phyloP scores from a whole-genome alignment of 345 rosid genomes.

The Eucalyptus polybractea region DNA sequence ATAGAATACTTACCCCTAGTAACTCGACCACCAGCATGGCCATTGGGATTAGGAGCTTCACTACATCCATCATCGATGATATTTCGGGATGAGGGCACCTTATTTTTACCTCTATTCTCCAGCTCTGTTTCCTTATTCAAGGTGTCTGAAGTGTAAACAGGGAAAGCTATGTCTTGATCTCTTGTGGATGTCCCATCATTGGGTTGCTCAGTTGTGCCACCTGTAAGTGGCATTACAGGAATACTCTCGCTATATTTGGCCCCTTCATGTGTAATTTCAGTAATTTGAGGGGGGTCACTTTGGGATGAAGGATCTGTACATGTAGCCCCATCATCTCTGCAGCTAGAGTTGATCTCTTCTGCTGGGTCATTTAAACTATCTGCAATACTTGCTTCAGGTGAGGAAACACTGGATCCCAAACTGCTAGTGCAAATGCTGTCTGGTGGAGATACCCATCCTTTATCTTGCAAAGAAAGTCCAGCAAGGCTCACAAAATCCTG shows the following conservation, averaged over 20 bases:
- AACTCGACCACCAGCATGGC: constrained; percentile 15
- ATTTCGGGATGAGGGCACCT: constrained; percentile 12
- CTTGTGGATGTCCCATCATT: constrained; percentile 2
- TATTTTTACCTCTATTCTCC: constrained; percentile 19
- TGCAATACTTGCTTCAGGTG: constrained; percentile 21
- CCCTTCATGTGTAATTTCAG: not conserved
- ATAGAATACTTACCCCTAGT: constrained; percentile 40
- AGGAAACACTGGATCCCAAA: constrained; percentile 30
- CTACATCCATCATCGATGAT: constrained; percentile 26
- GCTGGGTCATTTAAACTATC: constrained; percentile 18
- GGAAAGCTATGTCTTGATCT: constrained; percentile 11
- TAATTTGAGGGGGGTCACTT: constrained; percentile 5
- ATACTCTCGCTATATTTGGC: constrained; percentile 5
- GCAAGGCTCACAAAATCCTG: constrained; percentile 14
- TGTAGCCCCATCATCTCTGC: not conserved
- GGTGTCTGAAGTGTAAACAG: constrained; percentile 1
- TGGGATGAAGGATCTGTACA: constrained; percentile 20
- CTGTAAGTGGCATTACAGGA: not conserved
- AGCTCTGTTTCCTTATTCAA: constrained; percentile 3
- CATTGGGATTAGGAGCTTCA: constrained; percentile 22
- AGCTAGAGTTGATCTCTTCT: constrained; percentile 12
- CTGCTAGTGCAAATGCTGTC: constrained; percentile 52
- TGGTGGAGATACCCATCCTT: constrained; percentile 80
- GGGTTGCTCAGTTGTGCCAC: not conserved
- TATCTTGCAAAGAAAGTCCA: constrained; percentile 37